These are phyloP conservation scores for Asterophora parasitica DNA, from an alignment of 768 basidiomycete species.

Conservation along the genomic window DNA sequence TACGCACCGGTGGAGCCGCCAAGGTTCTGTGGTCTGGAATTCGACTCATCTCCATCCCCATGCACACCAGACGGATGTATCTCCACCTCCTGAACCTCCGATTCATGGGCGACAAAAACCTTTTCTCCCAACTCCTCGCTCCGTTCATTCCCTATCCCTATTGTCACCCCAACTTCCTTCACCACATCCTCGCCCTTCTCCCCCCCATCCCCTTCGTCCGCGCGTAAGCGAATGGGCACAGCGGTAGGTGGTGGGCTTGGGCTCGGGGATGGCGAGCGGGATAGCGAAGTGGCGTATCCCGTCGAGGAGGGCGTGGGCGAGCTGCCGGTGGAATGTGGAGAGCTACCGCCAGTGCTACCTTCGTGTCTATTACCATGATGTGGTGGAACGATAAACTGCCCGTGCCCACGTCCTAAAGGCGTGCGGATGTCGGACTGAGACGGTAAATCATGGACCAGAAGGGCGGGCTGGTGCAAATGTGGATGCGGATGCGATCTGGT, in stretches of 20 bases:
- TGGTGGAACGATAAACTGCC: conserved; percentile 4
- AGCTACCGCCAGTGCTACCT: conserved; percentile 17
- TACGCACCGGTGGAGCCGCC: no score
- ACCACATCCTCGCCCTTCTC: not conserved
- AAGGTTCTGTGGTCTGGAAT: no score
- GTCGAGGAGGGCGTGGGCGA: conserved; percentile 58
- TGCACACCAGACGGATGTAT: no score
- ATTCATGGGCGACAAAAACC: no score
- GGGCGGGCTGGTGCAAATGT: no score
- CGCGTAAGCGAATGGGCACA: conserved; percentile 17
- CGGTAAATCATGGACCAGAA: conserved; percentile 2
- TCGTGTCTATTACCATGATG: not conserved
- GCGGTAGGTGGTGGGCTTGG: conserved; percentile 30
- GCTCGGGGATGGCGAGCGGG: conserved; percentile 44
- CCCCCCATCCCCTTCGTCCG: not conserved
- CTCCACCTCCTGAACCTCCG: no score
- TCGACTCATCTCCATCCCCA: no score
- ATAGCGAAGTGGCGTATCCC: conserved; percentile 49
- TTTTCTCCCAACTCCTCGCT: no score
- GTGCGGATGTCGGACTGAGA: not conserved
- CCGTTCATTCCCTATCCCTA: no score
- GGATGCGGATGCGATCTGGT: conserved; percentile 13
- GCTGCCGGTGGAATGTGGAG: conserved; percentile 39
- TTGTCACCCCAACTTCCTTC: no score
- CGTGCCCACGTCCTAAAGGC: not conserved